These are phyloP conservation scores for Stropharia rugosoannulata DNA, from an alignment of 768 basidiomycete species.

Conservation along the genomic window DNA sequence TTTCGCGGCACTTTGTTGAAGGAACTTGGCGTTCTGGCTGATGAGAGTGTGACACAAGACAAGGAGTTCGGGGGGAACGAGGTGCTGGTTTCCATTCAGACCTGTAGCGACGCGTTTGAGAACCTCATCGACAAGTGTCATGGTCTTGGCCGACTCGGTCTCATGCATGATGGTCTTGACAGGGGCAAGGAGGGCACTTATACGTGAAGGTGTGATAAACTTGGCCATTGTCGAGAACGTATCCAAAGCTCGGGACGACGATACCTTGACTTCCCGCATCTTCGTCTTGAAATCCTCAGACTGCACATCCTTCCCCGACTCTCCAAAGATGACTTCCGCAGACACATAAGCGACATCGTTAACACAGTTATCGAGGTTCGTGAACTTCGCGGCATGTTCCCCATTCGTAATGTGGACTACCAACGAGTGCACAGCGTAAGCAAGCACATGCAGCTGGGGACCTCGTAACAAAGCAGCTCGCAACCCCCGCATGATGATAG, in stretches of 20 bases:
- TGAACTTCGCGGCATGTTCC: constrained; percentile 53
- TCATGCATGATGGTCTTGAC: constrained; percentile 83
- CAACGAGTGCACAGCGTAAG: constrained; percentile 79
- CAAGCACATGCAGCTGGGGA: constrained; percentile 92
- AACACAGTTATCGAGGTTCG: constrained; percentile 71
- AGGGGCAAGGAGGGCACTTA: constrained; percentile 76
- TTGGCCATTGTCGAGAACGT: constrained; percentile 82
- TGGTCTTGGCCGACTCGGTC: constrained; percentile 75
- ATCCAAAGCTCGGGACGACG: constrained; percentile 82
- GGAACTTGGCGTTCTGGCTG: constrained; percentile 86
- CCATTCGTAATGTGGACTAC: constrained; percentile 76
- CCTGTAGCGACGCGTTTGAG: constrained; percentile 81
- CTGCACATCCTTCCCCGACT: constrained; percentile 86
- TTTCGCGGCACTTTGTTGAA: constrained; percentile 55
- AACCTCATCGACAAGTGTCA: constrained; percentile 87
- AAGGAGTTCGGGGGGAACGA: constrained; percentile 70
- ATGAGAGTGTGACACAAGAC: constrained; percentile 87
- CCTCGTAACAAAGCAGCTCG: constrained; percentile 85
- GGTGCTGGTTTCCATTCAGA: constrained; percentile 76
- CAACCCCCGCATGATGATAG: constrained; percentile 74
- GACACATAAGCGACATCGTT: constrained; percentile 79
- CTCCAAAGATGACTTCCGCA: constrained; percentile 90
- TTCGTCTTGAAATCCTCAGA: constrained; percentile 93
- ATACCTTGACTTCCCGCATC: constrained; percentile 87
- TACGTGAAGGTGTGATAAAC: constrained; percentile 70